Conservation (phyloP, 768 basidiomycete genomes). For the Mycena albidolilacea region DNA sequence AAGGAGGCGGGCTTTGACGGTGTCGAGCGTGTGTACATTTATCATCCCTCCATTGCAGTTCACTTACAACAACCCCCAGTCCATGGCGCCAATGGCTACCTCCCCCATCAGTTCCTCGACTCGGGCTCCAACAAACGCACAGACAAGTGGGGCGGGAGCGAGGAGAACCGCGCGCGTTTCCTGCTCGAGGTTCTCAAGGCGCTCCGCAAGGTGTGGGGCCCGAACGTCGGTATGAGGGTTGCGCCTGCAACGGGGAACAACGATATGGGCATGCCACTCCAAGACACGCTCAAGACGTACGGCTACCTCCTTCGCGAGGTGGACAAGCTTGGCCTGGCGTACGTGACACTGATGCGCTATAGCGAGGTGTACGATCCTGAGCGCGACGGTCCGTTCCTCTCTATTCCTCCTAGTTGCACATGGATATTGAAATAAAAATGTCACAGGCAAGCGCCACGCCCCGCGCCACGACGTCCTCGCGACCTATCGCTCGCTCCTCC, state of each 20-base stretch:
- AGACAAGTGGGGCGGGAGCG: conserved; percentile 13
- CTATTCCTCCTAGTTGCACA: too few relatives aligned
- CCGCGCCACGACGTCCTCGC: conserved; percentile 49
- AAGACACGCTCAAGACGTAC: neutral
- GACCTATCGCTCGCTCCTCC: conserved; percentile 43
- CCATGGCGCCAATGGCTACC: neutral
- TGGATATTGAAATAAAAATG: neutral
- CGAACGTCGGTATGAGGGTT: conserved; percentile 49
- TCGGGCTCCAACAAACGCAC: conserved; percentile 7
- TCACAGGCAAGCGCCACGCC: conserved; percentile 35
- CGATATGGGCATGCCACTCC: conserved; percentile 19
- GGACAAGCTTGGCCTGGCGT: neutral
- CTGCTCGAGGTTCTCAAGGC: conserved; percentile 49
- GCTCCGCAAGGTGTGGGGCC: conserved; percentile 48
- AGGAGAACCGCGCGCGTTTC: conserved; percentile 47
- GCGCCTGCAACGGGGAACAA: conserved; percentile 43
- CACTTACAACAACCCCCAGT: neutral
- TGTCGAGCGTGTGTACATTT: too few relatives aligned
- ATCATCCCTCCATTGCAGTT: too few relatives aligned
- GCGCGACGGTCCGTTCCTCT: neutral
- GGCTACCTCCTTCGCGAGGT: neutral
- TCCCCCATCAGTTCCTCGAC: conserved; percentile 12
- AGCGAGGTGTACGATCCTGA: neutral
- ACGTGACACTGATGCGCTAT: neutral
- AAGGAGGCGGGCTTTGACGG: too few relatives aligned